phyloP scores from a whole-genome alignment of 73 alveolate species.

The Paramecium octaurelia region DNA sequence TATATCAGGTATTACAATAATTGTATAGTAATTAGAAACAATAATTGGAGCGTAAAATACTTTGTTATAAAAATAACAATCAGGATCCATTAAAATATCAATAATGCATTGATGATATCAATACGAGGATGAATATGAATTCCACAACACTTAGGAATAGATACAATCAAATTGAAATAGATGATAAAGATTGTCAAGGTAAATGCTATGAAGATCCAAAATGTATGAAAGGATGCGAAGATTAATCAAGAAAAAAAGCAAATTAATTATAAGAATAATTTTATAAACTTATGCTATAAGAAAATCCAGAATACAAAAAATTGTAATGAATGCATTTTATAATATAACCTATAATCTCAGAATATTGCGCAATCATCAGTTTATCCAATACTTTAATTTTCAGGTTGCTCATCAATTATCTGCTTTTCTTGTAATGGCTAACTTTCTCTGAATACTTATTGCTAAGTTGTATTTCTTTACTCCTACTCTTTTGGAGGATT shows the following conservation, averaged over 20 bases:
- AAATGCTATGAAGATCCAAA: neutral
- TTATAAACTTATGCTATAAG: conserved; percentile 4
- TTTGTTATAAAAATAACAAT: neutral
- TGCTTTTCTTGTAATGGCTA: neutral
- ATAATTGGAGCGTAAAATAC: neutral
- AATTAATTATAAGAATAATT: neutral
- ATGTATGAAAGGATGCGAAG: neutral
- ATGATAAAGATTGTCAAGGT: conserved; percentile 1
- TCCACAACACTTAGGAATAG: neutral
- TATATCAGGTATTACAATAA: neutral
- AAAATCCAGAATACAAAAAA: conserved; percentile 2
- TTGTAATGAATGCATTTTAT: neutral
- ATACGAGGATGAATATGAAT: conserved; percentile 6
- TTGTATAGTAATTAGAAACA: neutral
- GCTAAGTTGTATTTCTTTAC: neutral
- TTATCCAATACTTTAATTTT: neutral
- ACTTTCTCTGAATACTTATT: neutral
- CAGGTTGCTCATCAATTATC: neutral
- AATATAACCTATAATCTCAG: conserved; percentile 10
- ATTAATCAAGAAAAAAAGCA: neutral
- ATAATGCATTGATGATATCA: conserved; percentile 7
- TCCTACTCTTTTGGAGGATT: neutral
- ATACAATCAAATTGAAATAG: neutral
- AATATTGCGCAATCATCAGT: conserved; percentile 32
- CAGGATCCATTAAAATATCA: neutral